A percentile compares a stretch with the other conserved stretches of the same genome.
Evolutionary conservation across 257 asterid species (phyloP).

Genomic region (Pogostemon cablin): DNA sequence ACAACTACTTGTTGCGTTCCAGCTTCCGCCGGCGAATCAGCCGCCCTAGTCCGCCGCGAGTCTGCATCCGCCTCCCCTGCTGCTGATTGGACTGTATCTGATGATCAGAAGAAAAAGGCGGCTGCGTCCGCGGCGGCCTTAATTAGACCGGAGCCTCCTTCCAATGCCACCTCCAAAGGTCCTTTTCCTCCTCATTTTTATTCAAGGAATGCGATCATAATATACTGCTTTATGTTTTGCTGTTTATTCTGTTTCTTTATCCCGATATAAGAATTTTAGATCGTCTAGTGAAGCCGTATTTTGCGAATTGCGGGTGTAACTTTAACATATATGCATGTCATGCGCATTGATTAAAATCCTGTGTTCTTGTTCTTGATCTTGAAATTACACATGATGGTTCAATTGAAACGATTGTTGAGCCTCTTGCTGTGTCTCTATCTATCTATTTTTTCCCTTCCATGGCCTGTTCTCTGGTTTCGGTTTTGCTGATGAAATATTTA

Average conservation of each 20-base stretch:
- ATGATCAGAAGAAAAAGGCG: conserved; percentile 40
- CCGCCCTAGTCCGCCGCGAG: conserved; percentile 52
- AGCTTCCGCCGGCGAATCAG: conserved; percentile 36
- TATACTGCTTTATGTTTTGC: not conserved
- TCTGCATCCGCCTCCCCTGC: conserved; percentile 44
- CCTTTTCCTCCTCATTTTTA: not conserved
- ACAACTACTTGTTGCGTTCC: conserved; percentile 40
- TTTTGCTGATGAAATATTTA: not conserved
- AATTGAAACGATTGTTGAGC: conserved; percentile 20
- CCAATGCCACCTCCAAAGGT: conserved; percentile 53
- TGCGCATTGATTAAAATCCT: conserved; percentile 32
- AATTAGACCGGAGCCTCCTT: conserved; percentile 48
- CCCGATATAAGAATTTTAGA: not conserved
- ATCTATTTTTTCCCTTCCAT: not conserved
- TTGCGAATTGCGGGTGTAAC: conserved; percentile 14
- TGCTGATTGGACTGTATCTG: conserved; percentile 47
- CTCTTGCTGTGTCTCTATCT: conserved; percentile 8
- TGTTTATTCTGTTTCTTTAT: not conserved
- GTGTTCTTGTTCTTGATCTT: conserved; percentile 13
- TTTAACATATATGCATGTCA: conserved; percentile 37
- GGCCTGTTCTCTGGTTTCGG: conserved; percentile 9
- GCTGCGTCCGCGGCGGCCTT: conserved; percentile 39
- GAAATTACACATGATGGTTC: not conserved
- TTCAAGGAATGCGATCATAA: conserved; percentile 31
- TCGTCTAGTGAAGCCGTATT: not conserved